A percentile compares a stretch with the other conserved stretches of the same genome.
Evolutionary conservation across 176 grass and related monocot species (phyloP).

Genomic region (Microstegium vimineum): DNA sequence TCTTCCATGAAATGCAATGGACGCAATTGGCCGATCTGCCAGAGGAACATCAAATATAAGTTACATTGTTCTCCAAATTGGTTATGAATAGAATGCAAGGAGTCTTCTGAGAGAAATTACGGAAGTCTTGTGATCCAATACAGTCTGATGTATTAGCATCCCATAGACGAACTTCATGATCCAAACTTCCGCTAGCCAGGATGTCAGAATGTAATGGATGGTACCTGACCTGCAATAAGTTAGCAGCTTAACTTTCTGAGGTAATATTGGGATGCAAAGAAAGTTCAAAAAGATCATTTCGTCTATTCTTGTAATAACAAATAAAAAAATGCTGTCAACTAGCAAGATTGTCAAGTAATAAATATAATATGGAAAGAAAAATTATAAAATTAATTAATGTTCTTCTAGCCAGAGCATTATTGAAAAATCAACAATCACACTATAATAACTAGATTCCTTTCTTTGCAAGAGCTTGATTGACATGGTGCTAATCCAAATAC

Average conservation of each 20-base stretch:
- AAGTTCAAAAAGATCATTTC: background rate
- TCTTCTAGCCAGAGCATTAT: background rate
- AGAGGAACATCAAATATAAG: slow-evolving; percentile 30
- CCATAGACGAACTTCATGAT: slow-evolving; percentile 97
- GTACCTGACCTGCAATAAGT: slow-evolving; percentile 75
- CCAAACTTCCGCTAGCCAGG: slow-evolving; percentile 98
- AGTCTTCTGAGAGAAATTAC: slow-evolving; percentile 58
- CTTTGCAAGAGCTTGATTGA: slow-evolving; percentile 13
- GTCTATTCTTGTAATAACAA: background rate
- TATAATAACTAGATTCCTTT: background rate
- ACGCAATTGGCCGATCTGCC: slow-evolving; percentile 93
- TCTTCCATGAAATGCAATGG: slow-evolving; percentile 96
- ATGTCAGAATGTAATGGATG: slow-evolving; percentile 92
- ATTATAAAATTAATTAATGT: background rate
- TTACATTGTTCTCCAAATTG: slow-evolving; percentile 33
- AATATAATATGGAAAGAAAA: background rate
- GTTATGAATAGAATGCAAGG: slow-evolving; percentile 18
- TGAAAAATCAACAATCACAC: background rate
- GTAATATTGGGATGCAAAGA: slow-evolving; percentile 1
- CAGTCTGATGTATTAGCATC: slow-evolving; percentile 81
- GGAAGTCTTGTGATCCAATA: slow-evolving; percentile 75
- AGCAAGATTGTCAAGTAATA: background rate
- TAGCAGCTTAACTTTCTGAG: slow-evolving; percentile 12
- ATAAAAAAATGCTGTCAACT: background rate
- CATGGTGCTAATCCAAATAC: background rate